Evolutionary conservation across 306 rosid species (phyloP), one percentile per base, ranked within the genome.

Genomic region (Trichosanthes truncata): DNA sequence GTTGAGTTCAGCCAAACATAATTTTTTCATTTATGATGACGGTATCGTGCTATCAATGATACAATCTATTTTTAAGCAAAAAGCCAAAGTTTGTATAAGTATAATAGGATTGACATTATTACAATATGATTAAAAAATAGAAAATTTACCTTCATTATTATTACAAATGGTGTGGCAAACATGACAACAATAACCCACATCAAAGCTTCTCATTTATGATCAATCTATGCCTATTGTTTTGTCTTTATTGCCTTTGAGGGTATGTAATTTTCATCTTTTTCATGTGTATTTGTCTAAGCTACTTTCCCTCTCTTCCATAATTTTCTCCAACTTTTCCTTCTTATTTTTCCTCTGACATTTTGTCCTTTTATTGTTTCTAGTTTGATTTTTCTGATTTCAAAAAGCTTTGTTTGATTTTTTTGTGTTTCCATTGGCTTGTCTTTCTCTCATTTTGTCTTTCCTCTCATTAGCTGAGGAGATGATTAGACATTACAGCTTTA

Each of bases 381-480:
- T 21, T 69, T 38, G 4, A 33, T 65, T 65, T 35, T 66, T 66
- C 26, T 36, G 21, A 33, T 65, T 35, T 36, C 46, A 65, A 31
- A 15, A 63, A 63, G 71, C 5, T 3, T 14, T 31, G 46, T 67
- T n/a, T 67, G 14, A 36, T 38, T 68, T 36, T 20, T 36, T 52
- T 69, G 33, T n/a, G 26, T 69, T 69, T 69, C 53, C 52, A 40
- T 69, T 41, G 76, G 6, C 12, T 69, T 69, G 55, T 69, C 76
- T 65, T 23, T 61, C 68, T 35, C 73, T 35, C 72, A 65, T 11
- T 65, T 60, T 63, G 45, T 63, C 72, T 69, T 40, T 69, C 76
- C 26, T 41, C 76, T 69, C 53, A 69, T 69, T n/a, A 20, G 52
- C 35, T 21, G 15, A 40, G 18, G 20, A 43, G 35, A 43, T 69